Evolutionary conservation across 129 eudicot genomes (phyloP).

Genomic region (Centella asiatica): DNA sequence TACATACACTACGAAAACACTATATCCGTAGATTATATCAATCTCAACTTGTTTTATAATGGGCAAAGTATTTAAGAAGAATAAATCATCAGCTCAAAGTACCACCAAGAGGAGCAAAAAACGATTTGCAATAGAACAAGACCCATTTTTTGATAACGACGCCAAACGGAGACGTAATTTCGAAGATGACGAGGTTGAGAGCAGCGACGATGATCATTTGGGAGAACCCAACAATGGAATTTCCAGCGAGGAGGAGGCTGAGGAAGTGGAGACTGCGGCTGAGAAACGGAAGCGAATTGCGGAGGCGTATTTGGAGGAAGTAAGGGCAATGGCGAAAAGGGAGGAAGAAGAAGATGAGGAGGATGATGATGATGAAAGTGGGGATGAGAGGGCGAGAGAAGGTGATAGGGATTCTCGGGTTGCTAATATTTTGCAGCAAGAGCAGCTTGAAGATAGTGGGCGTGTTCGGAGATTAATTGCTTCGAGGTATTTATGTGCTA

Average conservation of each 20-base stretch:
- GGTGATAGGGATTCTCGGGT: conserved; percentile 57
- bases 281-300: conserved; percentile 67
- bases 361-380: conserved; percentile 15
- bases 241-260: conserved; percentile 31
- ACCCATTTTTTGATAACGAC: conserved; percentile 40
- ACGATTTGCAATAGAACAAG: conserved; percentile 24
- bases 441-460: conserved; percentile 86
- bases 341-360: conserved; percentile 23
- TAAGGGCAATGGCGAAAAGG: conserved; percentile 27
- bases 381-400: conserved; percentile 20
- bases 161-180: conserved; percentile 22
- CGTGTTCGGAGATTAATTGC: conserved; percentile 61
- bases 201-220: conserved; percentile 24
- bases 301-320: conserved; percentile 30
- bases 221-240: conserved; percentile 14
- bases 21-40: too few species aligned
- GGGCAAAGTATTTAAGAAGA: conserved; percentile 8
- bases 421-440: conserved; percentile 50
- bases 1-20: background rate
- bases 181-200: conserved; percentile 22
- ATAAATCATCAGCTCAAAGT: background rate
- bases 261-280: conserved; percentile 57
- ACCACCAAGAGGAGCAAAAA: conserved; percentile 4
- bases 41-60: too few species aligned
- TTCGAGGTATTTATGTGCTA: conserved; percentile 40